A percentile compares a stretch with the other conserved stretches of the same genome.
Evolutionary conservation across 148 eudicot species (phyloP).

Genomic region (Mesembryanthemum crystallinum): DNA sequence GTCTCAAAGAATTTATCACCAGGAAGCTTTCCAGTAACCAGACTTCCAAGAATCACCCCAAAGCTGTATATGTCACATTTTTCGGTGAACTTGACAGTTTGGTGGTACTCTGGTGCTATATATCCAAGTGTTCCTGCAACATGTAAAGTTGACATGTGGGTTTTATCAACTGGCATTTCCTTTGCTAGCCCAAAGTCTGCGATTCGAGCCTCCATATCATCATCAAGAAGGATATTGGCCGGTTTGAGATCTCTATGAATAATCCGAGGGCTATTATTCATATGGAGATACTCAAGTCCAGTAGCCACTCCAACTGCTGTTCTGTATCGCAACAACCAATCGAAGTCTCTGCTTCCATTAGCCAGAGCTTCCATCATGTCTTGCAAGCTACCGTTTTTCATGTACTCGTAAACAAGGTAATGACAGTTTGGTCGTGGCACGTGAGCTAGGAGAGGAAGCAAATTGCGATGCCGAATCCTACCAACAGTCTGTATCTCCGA

Average conservation of each 20-base stretch:
- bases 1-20: conserved; percentile 60
- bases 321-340: conserved; percentile 61
- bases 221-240: conserved; percentile 75
- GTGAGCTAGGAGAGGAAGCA: conserved; percentile 80
- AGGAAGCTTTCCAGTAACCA: conserved; percentile 82
- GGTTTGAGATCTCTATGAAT: conserved; percentile 95
- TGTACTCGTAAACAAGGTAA: conserved; percentile 77
- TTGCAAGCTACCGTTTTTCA: conserved; percentile 93
- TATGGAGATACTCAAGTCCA: conserved; percentile 90
- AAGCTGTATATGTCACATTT: conserved; percentile 87
- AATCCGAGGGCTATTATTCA: conserved; percentile 52
- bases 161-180: conserved; percentile 55
- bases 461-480: conserved; percentile 75
- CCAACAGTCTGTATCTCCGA: conserved; percentile 92
- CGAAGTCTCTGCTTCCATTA: conserved; percentile 43
- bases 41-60: conserved; percentile 66
- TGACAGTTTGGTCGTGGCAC: conserved; percentile 78
- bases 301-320: conserved; percentile 69
- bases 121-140: conserved; percentile 87
- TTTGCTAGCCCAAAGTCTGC: conserved; percentile 95
- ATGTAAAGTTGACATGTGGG: conserved; percentile 66
- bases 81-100: conserved; percentile 78
- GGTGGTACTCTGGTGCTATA: conserved; percentile 89
- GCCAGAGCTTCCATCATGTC: conserved; percentile 45
- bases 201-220: conserved; percentile 86